Percentiles rank a stretch among this genome's conserved stretches.
These are phyloP conservation scores for Actinomucor elegans DNA, from an alignment of 371 early-diverging fungal genomes.

Conservation along the genomic window DNA sequence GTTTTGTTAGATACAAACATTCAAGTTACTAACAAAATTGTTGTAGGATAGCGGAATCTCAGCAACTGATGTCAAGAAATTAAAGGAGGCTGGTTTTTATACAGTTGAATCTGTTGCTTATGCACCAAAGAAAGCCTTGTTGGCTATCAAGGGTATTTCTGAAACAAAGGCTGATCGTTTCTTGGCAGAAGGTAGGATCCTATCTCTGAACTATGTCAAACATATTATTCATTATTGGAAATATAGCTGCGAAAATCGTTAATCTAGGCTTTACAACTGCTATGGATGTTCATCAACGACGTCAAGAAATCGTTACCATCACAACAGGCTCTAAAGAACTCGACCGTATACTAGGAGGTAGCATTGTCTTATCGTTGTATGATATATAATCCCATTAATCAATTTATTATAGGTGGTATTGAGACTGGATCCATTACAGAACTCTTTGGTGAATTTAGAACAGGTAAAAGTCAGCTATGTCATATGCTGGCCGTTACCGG, in stretches of 20 bases:
- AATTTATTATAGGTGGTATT: constrained; percentile 77
- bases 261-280: constrained; percentile 99
- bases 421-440: constrained; percentile 99
- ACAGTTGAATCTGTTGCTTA: constrained; percentile 97
- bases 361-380: too few relatives aligned
- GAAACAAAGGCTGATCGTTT: constrained; percentile 99
- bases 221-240: neutral
- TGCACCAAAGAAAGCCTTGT: constrained; percentile 92
- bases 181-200: constrained; percentile 88
- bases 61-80: constrained; percentile 83
- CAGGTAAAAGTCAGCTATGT: constrained; percentile 99
- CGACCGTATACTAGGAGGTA: constrained; percentile 93
- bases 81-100: constrained; percentile 91
- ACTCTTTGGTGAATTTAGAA: constrained; percentile 99
- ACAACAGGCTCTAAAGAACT: constrained; percentile 97
- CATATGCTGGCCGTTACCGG: constrained; percentile 98
- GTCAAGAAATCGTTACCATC: constrained; percentile 85
- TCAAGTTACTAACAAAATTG: neutral
- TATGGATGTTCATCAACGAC: constrained; percentile 88
- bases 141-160: constrained; percentile 96
- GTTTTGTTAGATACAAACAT: neutral
- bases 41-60: constrained; percentile 82
- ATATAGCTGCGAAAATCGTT: constrained; percentile 85
- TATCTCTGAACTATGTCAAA: too few relatives aligned
- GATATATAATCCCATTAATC: constrained; percentile 93